Conservation (phyloP, 2,329 filamentous ascomycete species). For the Calonectria pseudoturangicola region DNA sequence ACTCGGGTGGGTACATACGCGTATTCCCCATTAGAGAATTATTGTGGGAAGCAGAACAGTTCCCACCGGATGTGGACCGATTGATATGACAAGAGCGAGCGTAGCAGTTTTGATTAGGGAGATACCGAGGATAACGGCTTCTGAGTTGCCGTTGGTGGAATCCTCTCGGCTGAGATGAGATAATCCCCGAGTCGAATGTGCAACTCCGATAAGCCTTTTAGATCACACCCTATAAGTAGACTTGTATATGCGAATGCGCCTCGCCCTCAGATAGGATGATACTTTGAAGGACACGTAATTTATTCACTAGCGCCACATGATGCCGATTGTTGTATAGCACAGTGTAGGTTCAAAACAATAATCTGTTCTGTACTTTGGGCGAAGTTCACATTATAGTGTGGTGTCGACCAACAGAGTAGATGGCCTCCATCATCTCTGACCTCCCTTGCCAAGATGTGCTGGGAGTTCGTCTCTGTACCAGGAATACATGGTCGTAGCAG, state of each 20-base stretch:
- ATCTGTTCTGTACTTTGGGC: background rate
- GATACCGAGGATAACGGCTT: slow-evolving; percentile 8
- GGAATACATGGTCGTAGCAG: background rate
- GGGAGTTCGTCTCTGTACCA: background rate
- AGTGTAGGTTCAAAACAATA: background rate
- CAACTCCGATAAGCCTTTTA: background rate
- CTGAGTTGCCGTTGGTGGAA: background rate
- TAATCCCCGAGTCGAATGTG: slow-evolving; percentile 22
- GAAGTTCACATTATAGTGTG: background rate
- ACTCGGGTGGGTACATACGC: slow-evolving; percentile 20
- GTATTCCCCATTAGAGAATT: background rate
- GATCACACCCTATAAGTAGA: background rate
- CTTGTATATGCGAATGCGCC: background rate
- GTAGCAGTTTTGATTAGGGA: background rate
- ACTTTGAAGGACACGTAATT: background rate
- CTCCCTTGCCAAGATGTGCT: background rate
- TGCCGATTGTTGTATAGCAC: no score
- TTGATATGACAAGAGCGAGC: slow-evolving; percentile 3
- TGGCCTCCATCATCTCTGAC: background rate
- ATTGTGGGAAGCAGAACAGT: background rate
- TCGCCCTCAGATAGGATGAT: no score
- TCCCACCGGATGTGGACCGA: slow-evolving; percentile 9
- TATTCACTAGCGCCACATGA: background rate
- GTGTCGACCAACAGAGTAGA: background rate
- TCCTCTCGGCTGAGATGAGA: slow-evolving; percentile 22